These are phyloP conservation scores for Penicillium steckii DNA, from an alignment of 495 filamentous ascomycete species.

Conservation along the genomic window DNA sequence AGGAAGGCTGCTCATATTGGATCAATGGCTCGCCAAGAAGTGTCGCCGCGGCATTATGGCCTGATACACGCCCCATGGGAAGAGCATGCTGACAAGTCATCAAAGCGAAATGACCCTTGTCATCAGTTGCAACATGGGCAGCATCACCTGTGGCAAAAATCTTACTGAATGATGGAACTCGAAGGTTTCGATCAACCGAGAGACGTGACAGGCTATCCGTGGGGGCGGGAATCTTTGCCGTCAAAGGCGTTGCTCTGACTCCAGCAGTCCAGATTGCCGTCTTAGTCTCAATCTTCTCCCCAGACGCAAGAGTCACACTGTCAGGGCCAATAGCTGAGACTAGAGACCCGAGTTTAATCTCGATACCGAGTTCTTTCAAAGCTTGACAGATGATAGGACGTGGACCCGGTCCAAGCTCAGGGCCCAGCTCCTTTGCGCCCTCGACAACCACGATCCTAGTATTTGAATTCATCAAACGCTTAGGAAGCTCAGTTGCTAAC, in stretches of 20 bases:
- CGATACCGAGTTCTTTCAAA: slow-evolving; percentile 14
- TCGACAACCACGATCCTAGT: slow-evolving; percentile 18
- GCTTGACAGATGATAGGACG: slow-evolving; percentile 18
- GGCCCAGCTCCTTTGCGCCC: slow-evolving; percentile 11
- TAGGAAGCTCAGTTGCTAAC: slow-evolving; percentile 18
- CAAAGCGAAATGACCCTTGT: slow-evolving; percentile 13
- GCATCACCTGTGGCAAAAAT: slow-evolving; percentile 21
- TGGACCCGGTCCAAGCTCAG: slow-evolving; percentile 16
- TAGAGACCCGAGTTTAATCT: slow-evolving; percentile 13
- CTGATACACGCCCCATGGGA: slow-evolving; percentile 26
- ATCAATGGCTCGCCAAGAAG: slow-evolving; percentile 11
- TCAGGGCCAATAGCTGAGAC: slow-evolving; percentile 11
- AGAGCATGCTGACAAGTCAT: slow-evolving; percentile 37
- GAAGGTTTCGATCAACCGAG: slow-evolving; percentile 14
- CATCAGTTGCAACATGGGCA: slow-evolving; percentile 14
- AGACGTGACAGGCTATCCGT: slow-evolving; percentile 15
- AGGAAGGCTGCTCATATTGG: slow-evolving; percentile 4
- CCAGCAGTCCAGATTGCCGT: slow-evolving; percentile 24
- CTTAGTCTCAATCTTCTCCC: slow-evolving; percentile 19
- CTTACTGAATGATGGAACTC: slow-evolving; percentile 6
- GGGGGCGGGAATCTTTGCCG: slow-evolving; percentile 15
- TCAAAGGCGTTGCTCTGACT: slow-evolving; percentile 17
- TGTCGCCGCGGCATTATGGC: slow-evolving; percentile 31
- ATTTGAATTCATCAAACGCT: slow-evolving; percentile 10
- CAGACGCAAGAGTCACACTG: slow-evolving; percentile 16